phyloP scores from a whole-genome alignment of 768 basidiomycete species.

The Pleurotus tuoliensis region DNA sequence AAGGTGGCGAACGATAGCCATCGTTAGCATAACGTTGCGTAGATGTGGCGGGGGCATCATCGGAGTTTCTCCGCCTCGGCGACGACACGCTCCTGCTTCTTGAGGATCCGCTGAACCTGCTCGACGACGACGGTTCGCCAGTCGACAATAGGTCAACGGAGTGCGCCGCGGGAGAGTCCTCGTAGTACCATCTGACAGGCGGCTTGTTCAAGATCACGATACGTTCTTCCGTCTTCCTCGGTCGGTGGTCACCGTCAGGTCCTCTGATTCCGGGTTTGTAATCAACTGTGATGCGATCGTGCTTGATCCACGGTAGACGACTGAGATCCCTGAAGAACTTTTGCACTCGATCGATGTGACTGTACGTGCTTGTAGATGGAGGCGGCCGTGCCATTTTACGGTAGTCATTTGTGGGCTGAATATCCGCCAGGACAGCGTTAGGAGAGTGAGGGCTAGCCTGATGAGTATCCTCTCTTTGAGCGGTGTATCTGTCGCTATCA shows the following conservation, averaged over 20 bases:
- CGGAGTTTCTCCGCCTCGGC: background rate
- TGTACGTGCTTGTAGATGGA: background rate
- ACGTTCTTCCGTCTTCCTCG: background rate
- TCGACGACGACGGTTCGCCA: background rate
- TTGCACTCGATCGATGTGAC: background rate
- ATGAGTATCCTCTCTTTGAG: background rate
- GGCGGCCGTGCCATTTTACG: background rate
- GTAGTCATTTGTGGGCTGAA: slow-evolving; percentile 2
- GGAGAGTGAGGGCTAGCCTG: background rate
- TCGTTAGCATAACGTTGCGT: background rate
- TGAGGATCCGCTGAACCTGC: background rate
- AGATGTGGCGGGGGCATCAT: background rate
- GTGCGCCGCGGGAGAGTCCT: background rate
- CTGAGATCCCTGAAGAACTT: background rate
- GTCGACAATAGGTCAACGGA: background rate
- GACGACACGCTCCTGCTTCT: background rate
- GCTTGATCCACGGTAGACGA: background rate
- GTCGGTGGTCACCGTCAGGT: background rate
- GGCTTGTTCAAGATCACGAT: background rate
- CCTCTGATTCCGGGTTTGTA: background rate
- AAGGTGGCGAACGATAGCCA: background rate
- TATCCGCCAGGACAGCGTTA: background rate
- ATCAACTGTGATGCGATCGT: background rate
- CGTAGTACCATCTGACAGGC: slow-evolving; percentile 1
- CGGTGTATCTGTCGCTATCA: background rate